Percentiles rank a stretch among this genome's conserved stretches.
These are phyloP conservation scores for Cutaneotrichosporon sp. DNA, from an alignment of 1,284 basidiomycete genomes.

Conservation along the genomic window DNA sequence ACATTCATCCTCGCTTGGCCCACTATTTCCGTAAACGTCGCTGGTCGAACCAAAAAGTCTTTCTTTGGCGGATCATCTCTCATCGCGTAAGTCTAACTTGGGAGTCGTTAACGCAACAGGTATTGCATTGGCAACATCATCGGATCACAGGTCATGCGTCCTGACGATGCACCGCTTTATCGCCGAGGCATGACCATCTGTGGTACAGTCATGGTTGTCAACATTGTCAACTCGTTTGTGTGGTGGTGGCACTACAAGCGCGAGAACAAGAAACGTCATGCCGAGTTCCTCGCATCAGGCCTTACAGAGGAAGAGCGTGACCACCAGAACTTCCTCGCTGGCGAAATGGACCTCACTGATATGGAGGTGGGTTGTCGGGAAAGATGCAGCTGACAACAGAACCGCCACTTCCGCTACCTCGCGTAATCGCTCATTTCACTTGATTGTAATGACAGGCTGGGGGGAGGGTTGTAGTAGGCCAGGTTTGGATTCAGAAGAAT, in stretches of 20 bases:
- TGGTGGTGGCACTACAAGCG: conserved; percentile 34
- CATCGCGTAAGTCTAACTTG: conserved; percentile 8
- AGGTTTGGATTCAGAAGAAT: no score
- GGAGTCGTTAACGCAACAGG: conserved; percentile 11
- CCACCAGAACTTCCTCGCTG: conserved; percentile 30
- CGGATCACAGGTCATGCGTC: conserved; percentile 31
- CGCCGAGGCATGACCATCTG: conserved; percentile 25
- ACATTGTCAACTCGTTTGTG: conserved; percentile 18
- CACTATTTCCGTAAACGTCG: conserved; percentile 20
- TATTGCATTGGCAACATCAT: conserved; percentile 37
- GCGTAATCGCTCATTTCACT: not conserved
- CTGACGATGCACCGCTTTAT: conserved; percentile 30
- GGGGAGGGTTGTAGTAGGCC: no score
- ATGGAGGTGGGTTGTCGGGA: not conserved
- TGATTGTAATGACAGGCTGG: no score
- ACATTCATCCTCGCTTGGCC: conserved; percentile 27
- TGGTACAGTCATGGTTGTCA: conserved; percentile 22
- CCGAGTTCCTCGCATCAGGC: conserved; percentile 24
- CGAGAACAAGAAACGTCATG: conserved; percentile 30
- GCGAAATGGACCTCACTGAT: conserved; percentile 39
- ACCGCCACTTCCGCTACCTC: conserved; percentile 20
- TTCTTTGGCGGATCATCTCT: conserved; percentile 26
- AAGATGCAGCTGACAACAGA: not conserved
- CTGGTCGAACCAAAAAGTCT: conserved; percentile 28
- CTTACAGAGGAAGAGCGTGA: conserved; percentile 32